A percentile compares a stretch with the other conserved stretches of the same genome.
Conservation (phyloP, 768 basidiomycete genomes). For the Pisolithus orientalis region DNA sequence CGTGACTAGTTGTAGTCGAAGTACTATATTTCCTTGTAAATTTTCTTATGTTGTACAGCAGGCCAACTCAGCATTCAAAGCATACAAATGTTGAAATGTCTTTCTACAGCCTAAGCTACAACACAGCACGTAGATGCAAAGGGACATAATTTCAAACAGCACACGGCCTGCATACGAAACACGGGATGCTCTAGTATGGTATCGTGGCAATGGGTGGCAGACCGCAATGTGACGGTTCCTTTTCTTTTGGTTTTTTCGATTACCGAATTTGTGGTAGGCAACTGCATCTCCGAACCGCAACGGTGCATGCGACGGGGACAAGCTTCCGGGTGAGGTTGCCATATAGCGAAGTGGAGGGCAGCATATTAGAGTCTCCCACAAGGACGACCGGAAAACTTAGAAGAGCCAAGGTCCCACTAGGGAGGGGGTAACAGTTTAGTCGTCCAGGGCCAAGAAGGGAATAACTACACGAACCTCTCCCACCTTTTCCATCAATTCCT, state of each 20-base stretch:
- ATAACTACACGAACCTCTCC: background rate
- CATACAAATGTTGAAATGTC: no score
- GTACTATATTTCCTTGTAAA: no score
- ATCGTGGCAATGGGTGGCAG: no score
- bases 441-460: background rate
- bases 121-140: no score
- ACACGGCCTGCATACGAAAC: no score
- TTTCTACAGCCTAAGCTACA: no score
- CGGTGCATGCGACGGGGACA: background rate
- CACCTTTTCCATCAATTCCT: slow-evolving; percentile 18
- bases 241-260: background rate
- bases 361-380: background rate
- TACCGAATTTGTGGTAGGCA: no score
- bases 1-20: background rate
- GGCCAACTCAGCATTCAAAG: no score
- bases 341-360: background rate
- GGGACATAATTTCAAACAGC: no score
- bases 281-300: background rate
- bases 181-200: no score
- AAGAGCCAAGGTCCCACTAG: slow-evolving; percentile 10
- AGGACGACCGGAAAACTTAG: background rate
- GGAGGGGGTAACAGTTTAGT: background rate
- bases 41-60: no score
- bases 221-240: background rate
- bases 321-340: background rate